phyloP scores from a whole-genome alignment of 768 basidiomycete genomes.

The Mycena metata region DNA sequence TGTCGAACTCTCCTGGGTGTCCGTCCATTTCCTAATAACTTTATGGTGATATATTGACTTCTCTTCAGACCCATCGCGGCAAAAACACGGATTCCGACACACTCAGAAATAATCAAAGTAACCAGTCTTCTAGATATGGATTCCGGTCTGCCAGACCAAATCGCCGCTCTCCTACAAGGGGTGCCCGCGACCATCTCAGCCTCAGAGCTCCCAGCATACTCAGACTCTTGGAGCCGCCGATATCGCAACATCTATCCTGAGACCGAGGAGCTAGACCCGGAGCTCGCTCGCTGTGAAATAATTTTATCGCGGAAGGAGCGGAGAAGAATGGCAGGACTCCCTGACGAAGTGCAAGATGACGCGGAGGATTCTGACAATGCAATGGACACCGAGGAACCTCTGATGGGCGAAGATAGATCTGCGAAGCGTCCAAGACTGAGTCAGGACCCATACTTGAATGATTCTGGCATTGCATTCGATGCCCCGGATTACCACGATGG shows the following conservation, averaged over 20 bases:
- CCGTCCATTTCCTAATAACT: slow-evolving; percentile 39
- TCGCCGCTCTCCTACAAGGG: slow-evolving; percentile 8
- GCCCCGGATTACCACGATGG: background rate
- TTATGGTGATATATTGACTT: slow-evolving; percentile 5
- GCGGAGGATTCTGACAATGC: slow-evolving; percentile 8
- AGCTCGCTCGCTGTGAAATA: slow-evolving; percentile 46
- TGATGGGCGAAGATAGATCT: slow-evolving; percentile 9
- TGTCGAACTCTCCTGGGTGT: slow-evolving; percentile 80
- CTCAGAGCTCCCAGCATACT: slow-evolving; percentile 15
- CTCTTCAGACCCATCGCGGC: slow-evolving; percentile 63
- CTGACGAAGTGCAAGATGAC: slow-evolving; percentile 26
- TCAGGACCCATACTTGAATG: slow-evolving; percentile 26
- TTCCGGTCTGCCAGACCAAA: slow-evolving; percentile 16
- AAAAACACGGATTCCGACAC: slow-evolving; percentile 51
- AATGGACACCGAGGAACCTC: slow-evolving; percentile 19
- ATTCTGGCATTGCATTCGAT: slow-evolving; percentile 44
- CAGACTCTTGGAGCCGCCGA: slow-evolving; percentile 30
- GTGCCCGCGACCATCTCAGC: slow-evolving; percentile 8
- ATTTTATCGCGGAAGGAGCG: slow-evolving; percentile 61
- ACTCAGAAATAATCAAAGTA: slow-evolving; percentile 49
- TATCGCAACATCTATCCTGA: slow-evolving; percentile 30
- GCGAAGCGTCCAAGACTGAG: slow-evolving; percentile 40
- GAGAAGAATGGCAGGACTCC: slow-evolving; percentile 40
- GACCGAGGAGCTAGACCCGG: slow-evolving; percentile 10
- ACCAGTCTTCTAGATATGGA: slow-evolving; percentile 36